Base-by-base conservation (phyloP, 2,329 filamentous ascomycete species). In the Talaromyces sp. region DNA sequence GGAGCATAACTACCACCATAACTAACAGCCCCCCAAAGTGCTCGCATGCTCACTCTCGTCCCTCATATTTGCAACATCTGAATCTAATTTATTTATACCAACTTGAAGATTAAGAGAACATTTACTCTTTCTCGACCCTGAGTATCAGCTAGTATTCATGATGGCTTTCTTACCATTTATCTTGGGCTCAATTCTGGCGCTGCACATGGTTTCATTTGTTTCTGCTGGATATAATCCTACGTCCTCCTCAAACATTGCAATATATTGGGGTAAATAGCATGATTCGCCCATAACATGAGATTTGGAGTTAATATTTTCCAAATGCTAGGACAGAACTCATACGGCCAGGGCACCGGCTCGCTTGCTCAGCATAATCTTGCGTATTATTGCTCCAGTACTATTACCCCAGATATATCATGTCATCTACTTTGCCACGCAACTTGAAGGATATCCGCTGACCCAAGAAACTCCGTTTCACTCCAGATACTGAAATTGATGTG, bases 201-300 rank as follows among this genome's bases (percentile, higher is more conserved):
- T n/a, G n/a, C n/a, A n/a, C n/a, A n/a, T n/a, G n/a, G n/a, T n/a
- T n/a, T n/a, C n/a, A n/a, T n/a, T n/a, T n/a, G n/a, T n/a, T n/a
- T n/a, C n/a, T 16, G 48, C 48, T 32, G 48, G 48, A n/a, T 50
- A 81, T 65, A 67, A 75, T 51, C 52, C 77, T 2, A 62, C 58
- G n/a, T 73, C 76, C 1, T 62, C 65, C 2, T 74, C 68, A 47
- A 87, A 86, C 62, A 64, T 87, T 49, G 83, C 81, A 19, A 74
- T 87, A 1, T 88, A 87, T 67, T 87, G 85, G 84, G 85, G 60
- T n/a, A n/a, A n/a, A n/a, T n/a, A n/a, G n/a, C n/a, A n/a, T n/a
- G n/a, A n/a, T n/a, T n/a, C n/a, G n/a, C n/a, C n/a, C n/a, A n/a
- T 62, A 54, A 32, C 13, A 32, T 32, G 7, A 32, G 29, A 32